Evolutionary conservation across 1,139 yeast species (phyloP), one percentile per base, ranked within the genome.

Genomic region (Kurtzmaniella quercitrusa): DNA sequence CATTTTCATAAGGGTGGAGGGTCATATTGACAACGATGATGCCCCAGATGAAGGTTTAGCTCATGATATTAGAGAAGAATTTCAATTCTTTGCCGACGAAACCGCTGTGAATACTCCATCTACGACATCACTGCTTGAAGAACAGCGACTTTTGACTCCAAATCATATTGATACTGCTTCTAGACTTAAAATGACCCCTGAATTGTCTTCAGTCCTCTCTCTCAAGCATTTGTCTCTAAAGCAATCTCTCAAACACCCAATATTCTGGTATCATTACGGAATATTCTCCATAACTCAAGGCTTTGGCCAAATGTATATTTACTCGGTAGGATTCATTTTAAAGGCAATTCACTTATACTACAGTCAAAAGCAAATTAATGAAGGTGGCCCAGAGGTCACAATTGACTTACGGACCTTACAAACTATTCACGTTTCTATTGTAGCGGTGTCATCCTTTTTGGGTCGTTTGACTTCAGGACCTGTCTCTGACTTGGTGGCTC

Each of bases 291-390:
- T 79, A 2, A 64, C 84, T 39, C 85, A 86, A 52, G 87, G 90
- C 1, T 71, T 82, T 48, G 94, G 94, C 9, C 93, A 86, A 58
- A 80, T 85, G 74, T 86, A 84, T 57, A 85, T 86, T 25, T 84
- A 78, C 55, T 78, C 87, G 3, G 80, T 86, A 42, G 95, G 95
- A 0, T 85, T 79, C 54, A 73, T 85, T 38, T 79, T 84, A 21
- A 76, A 79, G 50, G 86, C 90, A 1, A 49, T 60, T 25, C 62
- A 53, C 45, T 58, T 54, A 46, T 58, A 59, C 42, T 68, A 66
- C 44, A 50, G 52, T 18, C 55, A 39, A 25, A 46, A 23, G 16
- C 49, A 27, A 46, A 52, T 41, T 19, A 36, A 23, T 18, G 39
- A 36, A 41, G 31, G 31, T 12, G 31, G 31, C 10, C 36, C 18